phyloP scores from a whole-genome alignment of 139 green algal species.

The Ettlia oleoabundans region DNA sequence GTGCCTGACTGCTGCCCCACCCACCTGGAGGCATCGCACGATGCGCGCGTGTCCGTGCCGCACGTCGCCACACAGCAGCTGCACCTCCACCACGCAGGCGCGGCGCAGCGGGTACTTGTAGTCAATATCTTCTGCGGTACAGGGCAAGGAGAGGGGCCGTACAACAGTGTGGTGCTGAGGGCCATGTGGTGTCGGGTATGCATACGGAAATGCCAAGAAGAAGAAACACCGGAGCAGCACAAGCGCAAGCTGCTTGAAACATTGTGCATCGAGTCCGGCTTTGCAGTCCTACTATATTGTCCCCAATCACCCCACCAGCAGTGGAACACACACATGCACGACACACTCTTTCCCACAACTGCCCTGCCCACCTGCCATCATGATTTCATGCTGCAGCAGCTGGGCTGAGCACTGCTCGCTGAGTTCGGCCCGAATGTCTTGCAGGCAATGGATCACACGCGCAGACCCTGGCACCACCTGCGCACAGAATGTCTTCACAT shows the following conservation, averaged over 20 bases:
- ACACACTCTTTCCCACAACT: neutral
- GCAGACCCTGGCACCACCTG: constrained; percentile 67
- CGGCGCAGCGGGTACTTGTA: constrained; percentile 88
- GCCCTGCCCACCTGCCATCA: constrained; percentile 52
- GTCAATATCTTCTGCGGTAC: constrained; percentile 70
- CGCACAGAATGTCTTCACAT: constrained; percentile 7
- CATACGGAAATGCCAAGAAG: no score
- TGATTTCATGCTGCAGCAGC: constrained; percentile 81
- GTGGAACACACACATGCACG: neutral
- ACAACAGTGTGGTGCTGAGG: no score
- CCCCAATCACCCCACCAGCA: no score
- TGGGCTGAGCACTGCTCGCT: constrained; percentile 65
- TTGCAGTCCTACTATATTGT: no score
- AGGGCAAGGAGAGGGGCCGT: neutral
- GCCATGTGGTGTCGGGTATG: no score
- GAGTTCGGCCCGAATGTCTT: constrained; percentile 71
- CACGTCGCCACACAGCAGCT: constrained; percentile 74
- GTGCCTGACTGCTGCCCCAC: neutral
- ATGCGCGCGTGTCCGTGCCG: constrained; percentile 74
- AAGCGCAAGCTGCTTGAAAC: no score
- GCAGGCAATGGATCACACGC: constrained; percentile 86
- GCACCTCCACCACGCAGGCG: constrained; percentile 73
- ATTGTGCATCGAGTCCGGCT: no score
- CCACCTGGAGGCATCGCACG: constrained; percentile 63
- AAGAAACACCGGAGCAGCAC: no score